Evolutionary conservation across 2,329 filamentous ascomycete species (phyloP), one percentile per base, ranked within the genome.

Genomic region (Diaporthe capsici): DNA sequence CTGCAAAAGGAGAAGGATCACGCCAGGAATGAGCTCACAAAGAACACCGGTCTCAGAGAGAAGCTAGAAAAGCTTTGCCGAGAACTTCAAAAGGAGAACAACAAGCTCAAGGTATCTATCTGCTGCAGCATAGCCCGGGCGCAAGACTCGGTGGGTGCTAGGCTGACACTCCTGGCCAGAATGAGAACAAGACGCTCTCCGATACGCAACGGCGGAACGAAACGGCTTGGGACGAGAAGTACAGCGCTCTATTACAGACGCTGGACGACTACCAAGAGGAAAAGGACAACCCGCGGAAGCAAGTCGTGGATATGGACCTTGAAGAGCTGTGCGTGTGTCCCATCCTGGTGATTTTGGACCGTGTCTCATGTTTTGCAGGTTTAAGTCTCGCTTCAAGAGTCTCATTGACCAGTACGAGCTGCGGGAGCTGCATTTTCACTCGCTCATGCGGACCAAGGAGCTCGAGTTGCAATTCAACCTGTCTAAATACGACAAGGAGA

Each of bases 371-470:
- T 77, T 82, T 89, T 58, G 88, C 81, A 95, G 95, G 76, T 94
- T 94, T 83, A 97, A 96, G 82, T 90, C 93, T 71, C 91, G 92
- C n/a, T 97, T 97, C 87, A 98, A 98, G 84, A 98, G 95, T 0
- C 93, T 99, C 81, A 94, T 98, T 81, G 97, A 99, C 78, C 97
- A 98, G 84, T 98, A 98, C 84, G 97, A 99, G 85, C 89, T 98
- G 76, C 94, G 97, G 67, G 97, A 99, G 83, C 88, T 98, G 72
- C 96, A 98, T 82, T 98, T 98, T 83, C 94, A 97, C 83, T 94
- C 95, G 34, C 89, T 97, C 51, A 92, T 99, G 85, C 94, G 96
- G 77, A 96, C 95, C 78, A 98, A 98, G 83, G 97, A 99, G 82
- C 91, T 98, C 42, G 97, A 99, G 83, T 95, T 98, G 73, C 96